Base-by-base conservation (phyloP, 2,329 filamentous ascomycete species). In the Aureobasidium sp. region DNA sequence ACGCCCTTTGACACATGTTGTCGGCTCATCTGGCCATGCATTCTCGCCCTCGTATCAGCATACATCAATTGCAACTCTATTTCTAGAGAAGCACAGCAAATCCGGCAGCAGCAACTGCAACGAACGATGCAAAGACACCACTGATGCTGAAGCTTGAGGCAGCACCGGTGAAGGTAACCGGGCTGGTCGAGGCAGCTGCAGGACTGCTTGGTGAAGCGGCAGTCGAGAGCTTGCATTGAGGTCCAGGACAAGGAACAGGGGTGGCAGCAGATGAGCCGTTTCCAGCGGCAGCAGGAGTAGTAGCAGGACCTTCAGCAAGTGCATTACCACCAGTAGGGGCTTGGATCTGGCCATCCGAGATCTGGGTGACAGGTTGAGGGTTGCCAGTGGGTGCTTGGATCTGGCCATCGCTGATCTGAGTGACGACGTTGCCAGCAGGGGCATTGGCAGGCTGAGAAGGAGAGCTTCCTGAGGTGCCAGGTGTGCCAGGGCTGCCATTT, bases 391-490 rank as follows among this genome's bases (percentile, higher is more conserved):
- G 36, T 45, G 48, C 62, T 27, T 62, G 62, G 27, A 58, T 50
- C 62, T 66, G 65, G n/a, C 64, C 70, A 55, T 71, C 70, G 37
- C 61, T 48, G 63, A 69, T 68, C 64, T 70, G 66, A 2, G 68
- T 65, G 45, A 69, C 57, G 13, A 47, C 41, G 21, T 60, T 60
- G 29, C 45, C 57, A 5, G 52, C 37, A 32, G 37, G 49, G 10
- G 49, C 5, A 8, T 7, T 27, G 11, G 44, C 25, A 30, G 52
- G 27, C 16, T 52, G 34, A 34, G 21, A 21, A 7, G 21, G 32
- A 7, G 37, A 29, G 7, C 27, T 27, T 54, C 36, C 52, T 25
- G n/a, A n/a, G 15, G 41, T 47, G 27, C 58, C 58, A 48, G 62
- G 11, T 42, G 62, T 25, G 32, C 32, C 42, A 32, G 59, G 58